Conservation (phyloP, 2,329 filamentous ascomycete genomes). For the Botryotinia calthae region DNA sequence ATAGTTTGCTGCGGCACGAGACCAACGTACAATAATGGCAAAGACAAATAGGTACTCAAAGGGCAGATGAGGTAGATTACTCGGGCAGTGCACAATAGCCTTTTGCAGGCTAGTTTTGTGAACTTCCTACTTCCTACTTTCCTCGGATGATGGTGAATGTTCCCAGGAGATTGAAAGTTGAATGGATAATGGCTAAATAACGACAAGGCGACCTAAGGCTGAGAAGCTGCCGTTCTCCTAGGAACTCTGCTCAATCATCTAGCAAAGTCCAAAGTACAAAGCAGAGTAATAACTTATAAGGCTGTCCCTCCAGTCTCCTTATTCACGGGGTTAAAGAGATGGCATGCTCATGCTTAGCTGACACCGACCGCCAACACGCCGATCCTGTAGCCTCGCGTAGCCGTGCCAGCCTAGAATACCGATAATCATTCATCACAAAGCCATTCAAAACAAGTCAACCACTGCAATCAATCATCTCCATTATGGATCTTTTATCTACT, state of each 20-base stretch:
- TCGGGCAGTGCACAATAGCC: background rate
- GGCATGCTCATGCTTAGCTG: background rate
- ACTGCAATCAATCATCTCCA: background rate
- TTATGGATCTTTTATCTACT: slow-evolving; percentile 89
- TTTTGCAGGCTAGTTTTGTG: background rate
- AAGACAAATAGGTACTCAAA: background rate
- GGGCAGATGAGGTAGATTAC: background rate
- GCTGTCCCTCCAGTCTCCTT: background rate
- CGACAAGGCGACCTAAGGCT: background rate
- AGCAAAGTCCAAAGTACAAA: background rate
- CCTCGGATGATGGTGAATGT: background rate
- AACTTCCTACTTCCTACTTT: background rate
- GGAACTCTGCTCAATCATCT: background rate
- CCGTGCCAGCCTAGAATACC: background rate
- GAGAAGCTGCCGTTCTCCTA: background rate
- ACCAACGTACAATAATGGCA: background rate
- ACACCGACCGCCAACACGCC: background rate
- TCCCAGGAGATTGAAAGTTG: background rate
- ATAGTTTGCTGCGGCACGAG: background rate
- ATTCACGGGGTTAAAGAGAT: background rate
- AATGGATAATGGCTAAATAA: background rate
- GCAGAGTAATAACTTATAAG: background rate
- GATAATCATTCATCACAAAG: background rate
- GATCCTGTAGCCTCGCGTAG: background rate
- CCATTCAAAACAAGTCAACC: background rate